Evolutionary conservation across 441 rosid species (phyloP).

Genomic region (Mallotus repandus): DNA sequence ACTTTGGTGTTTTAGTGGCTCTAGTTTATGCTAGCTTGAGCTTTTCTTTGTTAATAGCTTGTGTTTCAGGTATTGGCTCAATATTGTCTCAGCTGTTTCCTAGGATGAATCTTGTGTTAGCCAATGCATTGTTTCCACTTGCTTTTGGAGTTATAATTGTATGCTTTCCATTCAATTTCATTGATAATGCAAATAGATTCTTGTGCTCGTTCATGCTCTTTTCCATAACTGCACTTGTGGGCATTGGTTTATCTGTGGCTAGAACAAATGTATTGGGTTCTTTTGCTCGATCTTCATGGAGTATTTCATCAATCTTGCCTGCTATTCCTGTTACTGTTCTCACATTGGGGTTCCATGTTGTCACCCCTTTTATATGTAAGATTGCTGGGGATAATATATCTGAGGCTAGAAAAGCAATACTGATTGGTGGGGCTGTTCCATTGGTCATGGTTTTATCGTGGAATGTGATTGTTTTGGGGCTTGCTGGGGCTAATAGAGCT

Average conservation of each 20-base stretch:
- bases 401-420: conserved; percentile 68
- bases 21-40: conserved; percentile 77
- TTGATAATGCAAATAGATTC: conserved; percentile 60
- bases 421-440: conserved; percentile 72
- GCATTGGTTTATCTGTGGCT: conserved; percentile 67
- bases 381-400: conserved; percentile 62
- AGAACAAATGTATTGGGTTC: conserved; percentile 63
- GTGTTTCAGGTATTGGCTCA: conserved; percentile 90
- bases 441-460: conserved; percentile 80
- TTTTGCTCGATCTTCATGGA: conserved; percentile 64
- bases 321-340: conserved; percentile 88
- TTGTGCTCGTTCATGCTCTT: conserved; percentile 73
- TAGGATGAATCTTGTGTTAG: conserved; percentile 51
- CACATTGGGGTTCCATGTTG: conserved; percentile 88
- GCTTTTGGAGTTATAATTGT: conserved; percentile 49
- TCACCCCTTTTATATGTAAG: conserved; percentile 86
- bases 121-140: conserved; percentile 64
- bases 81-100: conserved; percentile 80
- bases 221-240: conserved; percentile 68
- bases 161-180: conserved; percentile 63
- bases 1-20: conserved; percentile 72
- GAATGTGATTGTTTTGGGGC: conserved; percentile 90
- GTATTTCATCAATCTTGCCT: conserved; percentile 59
- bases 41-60: conserved; percentile 78
- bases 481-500: conserved; percentile 47